Evolutionary conservation across 2,329 filamentous ascomycete species (phyloP).

Genomic region (Xylogone sp.): DNA sequence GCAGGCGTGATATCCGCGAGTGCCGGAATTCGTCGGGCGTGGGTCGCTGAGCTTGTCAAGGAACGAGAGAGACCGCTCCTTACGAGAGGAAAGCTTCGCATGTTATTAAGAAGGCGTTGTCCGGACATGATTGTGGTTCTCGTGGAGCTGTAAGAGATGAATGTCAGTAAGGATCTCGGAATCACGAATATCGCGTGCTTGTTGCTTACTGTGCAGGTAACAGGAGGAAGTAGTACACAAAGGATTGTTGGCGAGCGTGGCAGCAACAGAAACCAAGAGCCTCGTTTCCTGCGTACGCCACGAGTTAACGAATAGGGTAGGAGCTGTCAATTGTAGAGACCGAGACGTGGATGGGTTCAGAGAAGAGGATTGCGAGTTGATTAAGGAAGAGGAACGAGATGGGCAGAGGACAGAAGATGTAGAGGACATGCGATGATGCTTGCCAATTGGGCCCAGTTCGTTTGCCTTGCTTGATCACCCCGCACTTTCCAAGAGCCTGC

Average conservation of each 20-base stretch:
- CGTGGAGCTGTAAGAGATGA: neutral
- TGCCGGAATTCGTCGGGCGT: slow-evolving; percentile 54
- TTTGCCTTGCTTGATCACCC: neutral
- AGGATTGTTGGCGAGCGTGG: neutral
- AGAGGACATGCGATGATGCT: neutral
- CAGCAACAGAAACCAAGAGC: neutral
- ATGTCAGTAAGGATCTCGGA: neutral
- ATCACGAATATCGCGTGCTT: neutral
- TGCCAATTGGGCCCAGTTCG: neutral
- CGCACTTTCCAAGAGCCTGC: neutral
- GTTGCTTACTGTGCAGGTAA: neutral
- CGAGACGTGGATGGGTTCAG: neutral
- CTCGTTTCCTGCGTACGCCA: neutral
- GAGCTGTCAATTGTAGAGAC: neutral
- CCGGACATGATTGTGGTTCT: slow-evolving; percentile 32
- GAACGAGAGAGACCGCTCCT: slow-evolving; percentile 45
- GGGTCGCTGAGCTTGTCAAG: slow-evolving; percentile 51
- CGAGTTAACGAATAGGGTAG: neutral
- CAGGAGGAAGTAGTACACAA: neutral
- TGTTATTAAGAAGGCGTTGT: slow-evolving; percentile 16
- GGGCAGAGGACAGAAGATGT: neutral
- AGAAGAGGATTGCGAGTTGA: neutral
- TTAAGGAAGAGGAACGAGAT: neutral
- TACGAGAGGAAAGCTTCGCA: slow-evolving; percentile 29
- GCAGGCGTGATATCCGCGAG: slow-evolving; percentile 80